phyloP scores from a whole-genome alignment of 495 filamentous ascomycete species.

The Haplographium delicatum region DNA sequence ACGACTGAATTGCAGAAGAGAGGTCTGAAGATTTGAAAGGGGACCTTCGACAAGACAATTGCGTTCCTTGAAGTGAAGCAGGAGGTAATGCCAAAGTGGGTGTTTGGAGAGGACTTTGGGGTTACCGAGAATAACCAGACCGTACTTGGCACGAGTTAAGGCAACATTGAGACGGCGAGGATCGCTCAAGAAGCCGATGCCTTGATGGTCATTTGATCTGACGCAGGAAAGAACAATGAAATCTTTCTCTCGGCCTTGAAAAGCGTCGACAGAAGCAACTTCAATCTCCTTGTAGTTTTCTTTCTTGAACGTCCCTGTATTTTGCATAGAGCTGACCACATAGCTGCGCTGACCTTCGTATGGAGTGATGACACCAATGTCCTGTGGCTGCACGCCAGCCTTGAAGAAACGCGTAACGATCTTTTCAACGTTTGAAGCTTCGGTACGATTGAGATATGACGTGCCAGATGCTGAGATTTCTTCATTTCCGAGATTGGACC shows the following conservation, averaged over 20 bases:
- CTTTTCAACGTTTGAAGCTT: constrained; percentile 96
- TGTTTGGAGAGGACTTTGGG: constrained; percentile 98
- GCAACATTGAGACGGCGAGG: constrained; percentile 98
- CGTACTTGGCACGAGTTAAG: constrained; percentile 93
- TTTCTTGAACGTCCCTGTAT: constrained; percentile 94
- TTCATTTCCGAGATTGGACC: constrained; percentile 96
- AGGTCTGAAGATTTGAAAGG: constrained; percentile 92
- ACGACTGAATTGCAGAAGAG: constrained; percentile 88
- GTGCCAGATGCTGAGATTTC: constrained; percentile 98
- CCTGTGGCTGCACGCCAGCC: constrained; percentile 85
- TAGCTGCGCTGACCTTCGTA: constrained; percentile 99
- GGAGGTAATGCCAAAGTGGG: constrained; percentile 93
- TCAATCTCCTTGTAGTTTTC: constrained; percentile 99
- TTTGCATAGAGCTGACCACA: constrained; percentile 98
- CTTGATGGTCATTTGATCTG: constrained; percentile 97
- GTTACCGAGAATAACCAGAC: constrained; percentile 93
- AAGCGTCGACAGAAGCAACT: constrained; percentile 96
- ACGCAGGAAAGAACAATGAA: constrained; percentile 98
- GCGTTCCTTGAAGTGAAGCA: constrained; percentile 95
- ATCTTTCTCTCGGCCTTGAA: constrained; percentile 98
- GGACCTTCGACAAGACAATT: constrained; percentile 96
- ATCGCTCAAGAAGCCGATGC: constrained; percentile 98
- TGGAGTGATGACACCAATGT: constrained; percentile 97
- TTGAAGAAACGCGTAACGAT: constrained; percentile 99
- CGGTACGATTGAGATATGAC: constrained; percentile 95